Conservation (phyloP, 768 basidiomycete genomes). For the Sarcomyxa edulis region DNA sequence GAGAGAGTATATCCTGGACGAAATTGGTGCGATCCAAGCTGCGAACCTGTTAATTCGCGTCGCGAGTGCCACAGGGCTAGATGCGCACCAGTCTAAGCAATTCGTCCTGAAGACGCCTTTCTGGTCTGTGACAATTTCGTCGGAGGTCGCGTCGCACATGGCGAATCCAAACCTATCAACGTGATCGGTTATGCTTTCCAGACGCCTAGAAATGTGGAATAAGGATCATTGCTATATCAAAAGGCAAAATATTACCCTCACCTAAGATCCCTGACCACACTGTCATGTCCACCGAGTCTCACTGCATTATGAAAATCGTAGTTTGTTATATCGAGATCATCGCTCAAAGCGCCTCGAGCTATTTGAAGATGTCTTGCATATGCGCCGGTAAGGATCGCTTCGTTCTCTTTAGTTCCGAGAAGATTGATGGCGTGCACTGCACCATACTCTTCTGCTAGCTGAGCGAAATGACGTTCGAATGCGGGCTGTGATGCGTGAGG, state of each 20-base stretch:
- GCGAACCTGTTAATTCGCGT: too few species aligned
- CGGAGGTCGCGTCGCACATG: constrained; percentile 61
- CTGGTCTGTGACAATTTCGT: constrained; percentile 81
- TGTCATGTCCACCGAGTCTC: constrained; percentile 80
- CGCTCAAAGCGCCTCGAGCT: constrained; percentile 55
- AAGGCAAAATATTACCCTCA: constrained; percentile 28
- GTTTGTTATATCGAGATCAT: constrained; percentile 74
- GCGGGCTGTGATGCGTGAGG: constrained; percentile 96
- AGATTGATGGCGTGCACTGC: constrained; percentile 86
- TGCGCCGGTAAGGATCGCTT: constrained; percentile 74
- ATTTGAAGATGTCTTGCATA: constrained; percentile 78
- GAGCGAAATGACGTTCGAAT: constrained; percentile 90
- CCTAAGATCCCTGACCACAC: constrained; percentile 70
- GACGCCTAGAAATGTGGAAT: constrained; percentile 52
- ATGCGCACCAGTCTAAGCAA: constrained; percentile 83
- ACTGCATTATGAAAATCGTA: constrained; percentile 94
- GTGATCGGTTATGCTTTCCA: constrained; percentile 53
- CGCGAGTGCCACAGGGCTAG: too few species aligned
- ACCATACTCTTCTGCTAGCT: constrained; percentile 83
- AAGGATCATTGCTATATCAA: constrained; percentile 6
- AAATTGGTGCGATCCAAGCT: constrained; percentile 98
- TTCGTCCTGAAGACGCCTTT: constrained; percentile 92
- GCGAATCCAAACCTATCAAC: constrained; percentile 85
- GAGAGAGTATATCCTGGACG: constrained; percentile 90
- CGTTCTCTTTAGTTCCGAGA: constrained; percentile 89